phyloP scores from a whole-genome alignment of 2,329 filamentous ascomycete species.

The Colletotrichum limetticola region DNA sequence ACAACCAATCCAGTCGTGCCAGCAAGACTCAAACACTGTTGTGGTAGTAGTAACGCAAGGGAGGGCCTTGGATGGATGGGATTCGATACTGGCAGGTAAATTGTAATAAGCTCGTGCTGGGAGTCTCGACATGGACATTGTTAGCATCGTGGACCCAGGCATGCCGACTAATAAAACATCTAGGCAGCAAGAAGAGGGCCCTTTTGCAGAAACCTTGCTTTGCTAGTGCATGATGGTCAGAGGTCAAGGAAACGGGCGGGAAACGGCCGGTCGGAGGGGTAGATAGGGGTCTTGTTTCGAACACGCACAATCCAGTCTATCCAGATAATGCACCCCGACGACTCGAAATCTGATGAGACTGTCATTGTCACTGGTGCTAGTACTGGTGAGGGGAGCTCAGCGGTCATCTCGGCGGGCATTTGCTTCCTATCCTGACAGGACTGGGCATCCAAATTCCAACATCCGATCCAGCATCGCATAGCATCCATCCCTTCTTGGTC shows the following conservation, averaged over 20 bases:
- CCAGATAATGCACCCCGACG: not conserved
- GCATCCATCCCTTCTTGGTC: not conserved
- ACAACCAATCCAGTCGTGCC: conserved; percentile 1
- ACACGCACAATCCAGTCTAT: not conserved
- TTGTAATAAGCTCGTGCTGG: not conserved
- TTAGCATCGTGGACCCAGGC: not conserved
- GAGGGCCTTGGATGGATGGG: not conserved
- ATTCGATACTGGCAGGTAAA: not conserved
- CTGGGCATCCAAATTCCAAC: not conserved
- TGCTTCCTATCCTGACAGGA: not conserved
- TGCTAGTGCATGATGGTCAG: conserved; percentile 1
- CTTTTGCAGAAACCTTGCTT: not conserved
- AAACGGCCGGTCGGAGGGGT: conserved; percentile 14
- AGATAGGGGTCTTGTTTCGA: conserved; percentile 25
- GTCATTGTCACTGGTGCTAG: not conserved
- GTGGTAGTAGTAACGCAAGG: not conserved
- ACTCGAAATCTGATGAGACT: not conserved
- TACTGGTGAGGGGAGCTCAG: too few species aligned
- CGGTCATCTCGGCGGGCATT: not conserved
- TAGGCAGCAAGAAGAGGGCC: not conserved
- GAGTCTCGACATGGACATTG: not conserved
- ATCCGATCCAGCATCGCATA: not conserved
- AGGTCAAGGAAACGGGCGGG: conserved; percentile 14
- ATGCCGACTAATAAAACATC: conserved; percentile 1
- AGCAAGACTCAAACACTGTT: not conserved